Evolutionary conservation across 208 protist species (phyloP).

Genomic region (Blastocrithidia nonstop): DNA sequence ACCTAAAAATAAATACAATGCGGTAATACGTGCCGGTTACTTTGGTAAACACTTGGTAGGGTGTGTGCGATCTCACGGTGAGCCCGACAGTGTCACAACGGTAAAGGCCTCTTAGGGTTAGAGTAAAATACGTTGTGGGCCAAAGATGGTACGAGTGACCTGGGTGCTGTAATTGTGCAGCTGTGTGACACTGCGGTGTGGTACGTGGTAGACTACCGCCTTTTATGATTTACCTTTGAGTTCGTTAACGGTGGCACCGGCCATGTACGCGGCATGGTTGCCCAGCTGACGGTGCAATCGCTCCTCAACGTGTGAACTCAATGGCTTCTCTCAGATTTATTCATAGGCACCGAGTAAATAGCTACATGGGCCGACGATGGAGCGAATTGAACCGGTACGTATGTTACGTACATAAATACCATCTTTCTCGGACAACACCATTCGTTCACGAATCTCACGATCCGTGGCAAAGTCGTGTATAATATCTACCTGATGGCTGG

Average conservation of each 20-base stretch:
- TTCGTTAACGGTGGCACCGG: constrained; percentile 1
- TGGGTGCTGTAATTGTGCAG: constrained; percentile 91
- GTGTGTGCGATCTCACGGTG: constrained; percentile 62
- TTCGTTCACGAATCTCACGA: constrained; percentile 20
- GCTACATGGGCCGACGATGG: constrained; percentile 40
- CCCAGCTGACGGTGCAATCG: constrained; percentile 12
- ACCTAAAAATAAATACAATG: constrained; percentile 80
- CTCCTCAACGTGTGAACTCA: constrained; percentile 32
- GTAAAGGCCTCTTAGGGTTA: constrained; percentile 79
- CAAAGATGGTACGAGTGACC: constrained; percentile 68
- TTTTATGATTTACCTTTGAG: constrained; percentile 10
- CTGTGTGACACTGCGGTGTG: constrained; percentile 89
- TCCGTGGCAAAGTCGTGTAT: constrained; percentile 15
- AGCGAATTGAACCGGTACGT: constrained; percentile 43
- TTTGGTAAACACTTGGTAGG: constrained; percentile 67
- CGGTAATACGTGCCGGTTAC: constrained; percentile 35
- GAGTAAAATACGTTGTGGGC: constrained; percentile 58
- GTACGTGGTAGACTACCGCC: constrained; percentile 87
- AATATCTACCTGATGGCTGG: constrained; percentile 18
- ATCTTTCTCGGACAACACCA: constrained; percentile 45
- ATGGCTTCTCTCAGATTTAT: constrained; percentile 68
- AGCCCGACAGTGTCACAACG: constrained; percentile 77
- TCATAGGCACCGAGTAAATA: constrained; percentile 71
- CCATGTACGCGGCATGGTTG: constrained; percentile 30
- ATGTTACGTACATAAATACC: constrained; percentile 75